Evolutionary conservation across 495 filamentous ascomycete genomes (phyloP), one percentile per base, ranked within the genome.

Genomic region (Daldinia bambusicola): DNA sequence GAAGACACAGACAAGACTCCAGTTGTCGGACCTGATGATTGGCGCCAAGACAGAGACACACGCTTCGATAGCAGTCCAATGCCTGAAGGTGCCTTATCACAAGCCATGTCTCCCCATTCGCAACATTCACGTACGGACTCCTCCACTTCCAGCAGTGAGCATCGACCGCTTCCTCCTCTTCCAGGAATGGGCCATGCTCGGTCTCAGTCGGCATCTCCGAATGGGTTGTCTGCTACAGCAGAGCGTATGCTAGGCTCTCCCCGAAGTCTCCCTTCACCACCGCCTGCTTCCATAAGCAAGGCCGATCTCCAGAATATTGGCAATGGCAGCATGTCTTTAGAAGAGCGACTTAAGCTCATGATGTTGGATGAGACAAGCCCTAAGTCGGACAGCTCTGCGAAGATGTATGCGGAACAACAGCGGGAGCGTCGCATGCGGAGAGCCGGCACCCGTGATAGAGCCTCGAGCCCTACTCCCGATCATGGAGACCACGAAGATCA

Each of bases 1-100:
- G 95, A 98, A 79, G 95, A 99, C 75, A 92, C 93, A 18, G 93
- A 97, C 71, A 97, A 98, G 82, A 98, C 96, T 0, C 95, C 95
- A 2, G 96, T 99, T 20, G 95, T 99, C 31, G 86, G 96, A 52
- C 95, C 95, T 2, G 96, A 98, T 71, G 93, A 97, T 73, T 99
- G 95, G 95, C 87, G 91, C 50, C 91, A 93, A 69, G 91, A 91
- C 60, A 83, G 90, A 2, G 91, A 92, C 20, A 89, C 95, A 55
- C 87, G 89, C 0, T 97, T 93, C 72, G 86, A 89, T n/a, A 87
- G 84, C 45, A 90, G 89, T 72, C 88, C 90, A 8, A 85, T 83
- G 79, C 88, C 88, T 10, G 84, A 85, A 57, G 80, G 82, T 6
- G 36, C 71, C 2, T 77, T 72, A 18, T 48, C 74, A 26, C 52